These are phyloP conservation scores for Pythium scleroteichum DNA, from an alignment of 352 stramenopile species.

Conservation along the genomic window DNA sequence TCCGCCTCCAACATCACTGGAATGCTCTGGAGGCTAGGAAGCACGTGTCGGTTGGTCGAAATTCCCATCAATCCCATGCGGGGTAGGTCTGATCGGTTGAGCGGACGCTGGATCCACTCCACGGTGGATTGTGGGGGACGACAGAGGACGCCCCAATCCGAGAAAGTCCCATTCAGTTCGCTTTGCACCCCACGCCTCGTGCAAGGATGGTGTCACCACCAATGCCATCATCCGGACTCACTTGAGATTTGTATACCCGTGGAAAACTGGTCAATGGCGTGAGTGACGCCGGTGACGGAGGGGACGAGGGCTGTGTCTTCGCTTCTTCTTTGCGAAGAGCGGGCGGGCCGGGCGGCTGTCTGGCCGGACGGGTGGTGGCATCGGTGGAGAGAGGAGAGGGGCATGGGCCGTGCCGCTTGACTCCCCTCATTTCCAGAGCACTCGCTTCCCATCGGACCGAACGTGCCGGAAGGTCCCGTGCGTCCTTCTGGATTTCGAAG, in stretches of 20 bases:
- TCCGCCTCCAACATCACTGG: not conserved
- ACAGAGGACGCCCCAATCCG: slow-evolving; percentile 3
- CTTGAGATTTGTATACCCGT: slow-evolving; percentile 30
- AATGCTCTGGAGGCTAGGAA: not conserved
- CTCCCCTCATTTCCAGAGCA: slow-evolving; percentile 10
- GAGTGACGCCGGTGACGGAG: slow-evolving; percentile 19
- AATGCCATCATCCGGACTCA: slow-evolving; percentile 14
- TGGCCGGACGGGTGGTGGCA: slow-evolving; percentile 23
- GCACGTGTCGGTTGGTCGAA: slow-evolving; percentile 12
- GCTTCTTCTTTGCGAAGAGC: slow-evolving; percentile 29
- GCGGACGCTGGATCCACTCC: slow-evolving; percentile 13
- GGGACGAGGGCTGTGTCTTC: slow-evolving; percentile 14
- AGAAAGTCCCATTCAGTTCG: slow-evolving; percentile 4
- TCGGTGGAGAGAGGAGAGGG: slow-evolving; percentile 18
- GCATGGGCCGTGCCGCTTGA: slow-evolving; percentile 13
- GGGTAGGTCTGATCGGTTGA: slow-evolving; percentile 8
- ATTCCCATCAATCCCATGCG: slow-evolving; percentile 2
- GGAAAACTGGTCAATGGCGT: slow-evolving; percentile 14
- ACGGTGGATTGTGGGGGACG: slow-evolving; percentile 13
- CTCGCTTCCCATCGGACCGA: not conserved
- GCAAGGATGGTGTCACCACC: slow-evolving; percentile 9
- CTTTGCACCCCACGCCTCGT: not conserved
- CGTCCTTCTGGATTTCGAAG: slow-evolving; percentile 7
- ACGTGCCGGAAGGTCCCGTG: not conserved
- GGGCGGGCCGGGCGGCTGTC: slow-evolving; percentile 16